Percentiles rank a stretch among this genome's conserved stretches.
These are phyloP conservation scores for Cucumis hystrix DNA, from an alignment of 306 rosid species.

Conservation along the genomic window DNA sequence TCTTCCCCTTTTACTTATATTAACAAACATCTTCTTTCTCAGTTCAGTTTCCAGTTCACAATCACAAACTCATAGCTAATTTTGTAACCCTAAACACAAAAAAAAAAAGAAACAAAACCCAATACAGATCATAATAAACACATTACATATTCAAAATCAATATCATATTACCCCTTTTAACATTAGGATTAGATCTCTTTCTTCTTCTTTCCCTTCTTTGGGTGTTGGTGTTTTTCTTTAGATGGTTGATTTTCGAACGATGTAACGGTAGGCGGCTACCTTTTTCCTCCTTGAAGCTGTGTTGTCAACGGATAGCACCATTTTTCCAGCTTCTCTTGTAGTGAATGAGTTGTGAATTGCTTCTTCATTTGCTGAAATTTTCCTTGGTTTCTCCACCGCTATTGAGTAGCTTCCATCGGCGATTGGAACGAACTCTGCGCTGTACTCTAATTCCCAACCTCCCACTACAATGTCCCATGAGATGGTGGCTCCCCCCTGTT, in stretches of 20 bases:
- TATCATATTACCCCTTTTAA: background rate
- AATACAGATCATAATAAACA: background rate
- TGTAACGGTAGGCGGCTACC: conserved; percentile 81
- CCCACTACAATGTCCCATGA: conserved; percentile 96
- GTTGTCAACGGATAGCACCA: conserved; percentile 84
- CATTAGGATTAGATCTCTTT: background rate
- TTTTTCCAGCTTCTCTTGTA: conserved; percentile 47
- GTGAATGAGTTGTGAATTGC: conserved; percentile 80
- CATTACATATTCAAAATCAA: background rate
- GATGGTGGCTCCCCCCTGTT: conserved; percentile 75
- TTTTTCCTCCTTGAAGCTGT: conserved; percentile 60
- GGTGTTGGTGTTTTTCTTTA: background rate
- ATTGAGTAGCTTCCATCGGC: conserved; percentile 73
- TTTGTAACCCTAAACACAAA: background rate
- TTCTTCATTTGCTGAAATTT: conserved; percentile 43
- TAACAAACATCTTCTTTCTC: background rate
- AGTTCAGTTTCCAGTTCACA: background rate
- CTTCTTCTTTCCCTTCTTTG: background rate
- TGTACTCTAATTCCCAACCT: conserved; percentile 92
- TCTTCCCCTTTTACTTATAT: background rate
- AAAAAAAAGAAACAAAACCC: background rate
- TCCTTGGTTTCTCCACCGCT: conserved; percentile 68
- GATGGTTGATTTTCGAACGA: conserved; percentile 41
- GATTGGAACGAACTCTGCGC: conserved; percentile 74
- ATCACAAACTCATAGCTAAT: background rate